Base-by-base conservation (phyloP, 2,329 filamentous ascomycete genomes). In the Plectosphaerella cucumerina region DNA sequence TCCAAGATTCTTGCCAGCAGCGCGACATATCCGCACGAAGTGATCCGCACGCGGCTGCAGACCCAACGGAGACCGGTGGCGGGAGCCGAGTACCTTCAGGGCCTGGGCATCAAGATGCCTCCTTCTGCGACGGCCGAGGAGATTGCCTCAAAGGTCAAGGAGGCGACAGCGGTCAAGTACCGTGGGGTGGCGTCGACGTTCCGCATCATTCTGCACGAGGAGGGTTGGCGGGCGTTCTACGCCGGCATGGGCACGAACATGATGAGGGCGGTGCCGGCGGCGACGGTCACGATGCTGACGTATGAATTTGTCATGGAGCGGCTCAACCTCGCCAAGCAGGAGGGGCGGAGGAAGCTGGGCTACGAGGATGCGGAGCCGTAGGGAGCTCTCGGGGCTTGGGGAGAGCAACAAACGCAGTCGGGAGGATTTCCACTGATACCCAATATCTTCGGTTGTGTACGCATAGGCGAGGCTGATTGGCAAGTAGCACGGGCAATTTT, bases 181-280 rank as follows among this genome's bases (percentile, higher is more conserved):
- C 80, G 76, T 57, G 94, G 94, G 43, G 82, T 97, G 33, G 68
- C 92, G 43, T 85, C 81, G 64, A 97, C 93, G 0, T 93, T 87
- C 67, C 83, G 85, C 55, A 92, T 86, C 3, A 97, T 99, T 54
- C 73, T 97, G 35, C 76, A 75, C 33, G 94, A 99, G 68, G 94
- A 99, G 69, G 94, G 94, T 6, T 97, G 93, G 92, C 81, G 88
- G 55, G 93, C 93, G 4, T 97, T 99, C 62, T 99, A 99, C 67
- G 93, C 92, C 21, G 94, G 94, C 34, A 90, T 99, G 77, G 94
- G 94, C 35, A 96, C 93, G 46, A 99, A 99, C 71, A 89, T 99
- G 84, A 90, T 97, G 77, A 83, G 94, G 51, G 94, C 94, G 8
- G 87, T 99, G 12, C 94, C 94, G 31, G 91, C 94, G 20, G 93